Evolutionary conservation across 176 grass and related monocot genomes (phyloP), one percentile per base, ranked within the genome.

Genomic region (Musa schizocarpa): DNA sequence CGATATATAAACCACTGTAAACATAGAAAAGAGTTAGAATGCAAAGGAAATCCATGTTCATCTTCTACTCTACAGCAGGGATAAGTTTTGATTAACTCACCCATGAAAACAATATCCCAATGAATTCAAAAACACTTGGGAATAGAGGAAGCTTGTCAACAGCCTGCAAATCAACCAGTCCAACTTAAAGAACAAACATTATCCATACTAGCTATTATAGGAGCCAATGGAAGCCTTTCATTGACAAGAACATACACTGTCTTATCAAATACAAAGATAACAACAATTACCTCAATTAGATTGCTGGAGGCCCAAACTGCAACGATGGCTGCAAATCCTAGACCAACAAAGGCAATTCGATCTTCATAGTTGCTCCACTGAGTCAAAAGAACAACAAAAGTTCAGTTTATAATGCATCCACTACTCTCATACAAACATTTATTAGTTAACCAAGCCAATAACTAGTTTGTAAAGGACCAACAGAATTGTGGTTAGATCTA

Each of bases 1-100:
- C 87, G 86, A 68, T 98, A 98, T 79, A 98, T 81, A 76, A 98
- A 98, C 76, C 81, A 76, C 95, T 93, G 86, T 13, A 86, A 79
- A 58, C 3, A 68, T 84, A 83, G 83, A 9, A 43, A 81, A 58
- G 50, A 71, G 20, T 70, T 11, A 59, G 81, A 76, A 72, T 0
- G 53, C 59, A 52, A 58, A n/a, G 25, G 43, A 50, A 13, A 50
- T 73, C 10, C 58, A 54, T 77, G 7, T 4, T 56, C 1, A 51
- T 22, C 56, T 57, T 71, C 55, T 48, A 10, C 53, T 51, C 50
- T 19, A 29, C 14, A 49, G 9, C 11, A 21, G 0, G 56, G 26
- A 58, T 2, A 21, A 26, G 27, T 62, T 8, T 21, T 24, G 25
- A 63, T 69, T 17, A 81, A 68, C 86, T 83, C 81, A 98, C 95